Evolutionary conservation across 495 filamentous ascomycete genomes (phyloP).

Genomic region (Zalerion maritima): DNA sequence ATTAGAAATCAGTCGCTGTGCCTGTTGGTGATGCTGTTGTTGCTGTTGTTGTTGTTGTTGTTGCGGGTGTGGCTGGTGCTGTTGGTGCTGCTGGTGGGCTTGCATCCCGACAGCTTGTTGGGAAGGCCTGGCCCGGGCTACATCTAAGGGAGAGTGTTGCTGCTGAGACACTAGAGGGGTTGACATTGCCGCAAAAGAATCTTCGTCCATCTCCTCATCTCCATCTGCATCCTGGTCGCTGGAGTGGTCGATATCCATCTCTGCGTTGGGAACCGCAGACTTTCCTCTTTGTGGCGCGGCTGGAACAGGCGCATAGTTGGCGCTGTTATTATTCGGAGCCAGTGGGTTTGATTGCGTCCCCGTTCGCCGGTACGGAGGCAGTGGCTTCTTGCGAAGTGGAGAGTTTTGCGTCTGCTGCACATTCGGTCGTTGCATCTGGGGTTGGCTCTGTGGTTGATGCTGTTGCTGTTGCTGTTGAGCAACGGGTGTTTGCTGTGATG

Average conservation of each 20-base stretch:
- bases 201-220: slow-evolving; percentile 15
- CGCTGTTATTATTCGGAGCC: neutral
- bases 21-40: slow-evolving; percentile 7
- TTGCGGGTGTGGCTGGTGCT: neutral
- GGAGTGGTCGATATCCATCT: slow-evolving; percentile 15
- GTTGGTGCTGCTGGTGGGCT: slow-evolving; percentile 5
- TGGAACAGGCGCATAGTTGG: slow-evolving; percentile 6
- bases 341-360: neutral
- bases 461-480: slow-evolving; percentile 6
- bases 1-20: slow-evolving; percentile 2
- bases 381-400: slow-evolving; percentile 6
- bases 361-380: slow-evolving; percentile 1
- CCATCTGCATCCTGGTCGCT: slow-evolving; percentile 10
- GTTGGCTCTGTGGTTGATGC: slow-evolving; percentile 5
- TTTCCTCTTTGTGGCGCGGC: slow-evolving; percentile 18
- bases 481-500: slow-evolving; percentile 8
- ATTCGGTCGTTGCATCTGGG: slow-evolving; percentile 1
- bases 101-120: slow-evolving; percentile 3
- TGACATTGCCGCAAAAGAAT: slow-evolving; percentile 15
- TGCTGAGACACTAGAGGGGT: slow-evolving; percentile 10
- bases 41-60: slow-evolving; percentile 7
- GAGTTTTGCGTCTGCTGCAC: slow-evolving; percentile 3
- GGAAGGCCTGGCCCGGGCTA: slow-evolving; percentile 10
- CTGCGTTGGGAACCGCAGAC: slow-evolving; percentile 22
- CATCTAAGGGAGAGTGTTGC: slow-evolving; percentile 10